A percentile compares a stretch with the other conserved stretches of the same genome.
Conservation (phyloP, 306 rosid genomes). For the Biancaea sappan region DNA sequence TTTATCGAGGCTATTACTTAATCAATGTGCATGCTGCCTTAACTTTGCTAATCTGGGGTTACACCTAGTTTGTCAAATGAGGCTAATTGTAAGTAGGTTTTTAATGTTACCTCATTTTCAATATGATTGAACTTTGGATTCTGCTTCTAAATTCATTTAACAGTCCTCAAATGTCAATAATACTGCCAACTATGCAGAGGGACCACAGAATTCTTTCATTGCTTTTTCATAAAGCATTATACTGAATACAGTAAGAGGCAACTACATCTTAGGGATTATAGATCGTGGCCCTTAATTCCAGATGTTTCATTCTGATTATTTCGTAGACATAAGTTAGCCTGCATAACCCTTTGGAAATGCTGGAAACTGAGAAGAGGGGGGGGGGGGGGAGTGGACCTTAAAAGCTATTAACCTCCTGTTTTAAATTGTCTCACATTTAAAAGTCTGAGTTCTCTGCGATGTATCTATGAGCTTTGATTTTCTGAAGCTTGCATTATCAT, state of each 20-base stretch:
- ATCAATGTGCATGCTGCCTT: constrained; percentile 20
- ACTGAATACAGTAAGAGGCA: background rate
- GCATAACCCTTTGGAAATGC: background rate
- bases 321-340: background rate
- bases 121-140: background rate
- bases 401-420: background rate
- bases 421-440: background rate
- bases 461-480: background rate
- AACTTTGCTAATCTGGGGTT: background rate
- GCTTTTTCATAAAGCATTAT: background rate
- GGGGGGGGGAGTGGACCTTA: background rate
- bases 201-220: background rate
- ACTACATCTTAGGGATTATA: background rate
- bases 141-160: background rate
- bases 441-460: background rate
- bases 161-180: background rate
- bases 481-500: background rate
- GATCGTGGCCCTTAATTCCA: background rate
- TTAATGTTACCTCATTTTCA: background rate
- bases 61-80: background rate
- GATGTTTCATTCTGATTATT: background rate
- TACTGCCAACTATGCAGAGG: background rate
- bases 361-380: no score
- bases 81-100: background rate
- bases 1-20: no score